Evolutionary conservation across 257 asterid species (phyloP).

Genomic region (Agastache rugosa): DNA sequence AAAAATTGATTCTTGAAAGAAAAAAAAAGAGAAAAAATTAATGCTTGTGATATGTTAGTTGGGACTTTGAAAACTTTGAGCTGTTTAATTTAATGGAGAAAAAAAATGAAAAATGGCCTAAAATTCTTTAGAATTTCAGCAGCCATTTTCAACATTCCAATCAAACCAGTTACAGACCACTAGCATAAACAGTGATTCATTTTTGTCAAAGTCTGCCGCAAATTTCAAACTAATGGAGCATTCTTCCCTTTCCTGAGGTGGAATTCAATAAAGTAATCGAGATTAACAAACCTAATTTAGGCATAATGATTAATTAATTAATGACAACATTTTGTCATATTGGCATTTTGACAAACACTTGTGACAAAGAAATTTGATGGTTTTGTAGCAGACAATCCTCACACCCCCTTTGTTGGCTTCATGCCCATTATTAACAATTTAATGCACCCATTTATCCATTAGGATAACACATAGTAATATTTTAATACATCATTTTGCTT

Average conservation of each 20-base stretch:
- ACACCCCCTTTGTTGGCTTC: constrained; percentile 3
- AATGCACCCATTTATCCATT: constrained; percentile 23
- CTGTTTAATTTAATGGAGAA: constrained; percentile 21
- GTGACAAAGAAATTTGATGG: constrained; percentile 11
- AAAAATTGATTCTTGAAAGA: constrained; percentile 10
- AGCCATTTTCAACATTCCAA: constrained; percentile 38
- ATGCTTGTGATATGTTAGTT: constrained; percentile 33
- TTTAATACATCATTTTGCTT: constrained; percentile 17
- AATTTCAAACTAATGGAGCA: constrained; percentile 34
- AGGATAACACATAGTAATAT: not conserved
- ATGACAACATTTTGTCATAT: constrained; percentile 20
- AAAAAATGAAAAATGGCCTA: not conserved
- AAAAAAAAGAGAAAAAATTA: not conserved
- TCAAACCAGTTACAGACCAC: constrained; percentile 45
- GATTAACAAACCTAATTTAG: constrained; percentile 28
- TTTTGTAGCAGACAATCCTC: not conserved
- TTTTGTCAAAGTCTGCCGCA: constrained; percentile 46
- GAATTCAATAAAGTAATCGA: constrained; percentile 3
- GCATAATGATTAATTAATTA: constrained; percentile 24
- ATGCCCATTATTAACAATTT: constrained; percentile 14
- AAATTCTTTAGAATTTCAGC: constrained; percentile 30
- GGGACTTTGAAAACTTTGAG: constrained; percentile 35
- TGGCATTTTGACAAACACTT: constrained; percentile 33
- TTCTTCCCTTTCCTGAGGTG: constrained; percentile 28
- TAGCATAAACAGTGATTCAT: constrained; percentile 28